Evolutionary conservation across 2,329 filamentous ascomycete genomes (phyloP), one percentile per base, ranked within the genome.

Genomic region (Diaporthe citrichinensis): DNA sequence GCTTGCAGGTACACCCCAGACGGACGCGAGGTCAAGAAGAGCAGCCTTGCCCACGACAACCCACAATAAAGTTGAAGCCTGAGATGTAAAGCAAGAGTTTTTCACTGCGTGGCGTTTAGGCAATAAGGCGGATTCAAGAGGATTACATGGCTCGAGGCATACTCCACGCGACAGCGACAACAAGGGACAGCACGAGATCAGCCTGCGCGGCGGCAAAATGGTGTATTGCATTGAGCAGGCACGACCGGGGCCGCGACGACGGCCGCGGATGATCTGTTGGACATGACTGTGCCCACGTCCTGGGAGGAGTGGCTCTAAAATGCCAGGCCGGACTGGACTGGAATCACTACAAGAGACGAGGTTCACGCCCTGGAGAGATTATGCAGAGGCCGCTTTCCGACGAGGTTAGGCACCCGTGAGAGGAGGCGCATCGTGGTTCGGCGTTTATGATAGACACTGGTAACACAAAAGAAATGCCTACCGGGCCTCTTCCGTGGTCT

Each of bases 11-110:
- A 92, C 81, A 92, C 90, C 4, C 90, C 90, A 67, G 90, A 92
- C 77, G 90, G 90, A 75, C 89, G 90, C 81, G 90, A 90, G 84
- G 88, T 90, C 82, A 91, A 91, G 87, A 92, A 92, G 86, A 86
- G 87, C 78, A 83, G 86, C 76, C 81, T 87, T 74, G 71, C 71
- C 15, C 78, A 79, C 57, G 72, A 74, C 55, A 71, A 76, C 44
- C 71, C 71, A 25, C 65, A 77, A 65, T 77, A 75, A 55, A 67
- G 34, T 23, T 17, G 49, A 39, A 34, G 15, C 39, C 46, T 15
- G 65, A 17, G 57, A 55, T 28, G 20, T 15, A 65, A 25, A 31
- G 55, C 55, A 75, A 73, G 51, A 57, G 1, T 17, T 62, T 62
- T 71, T 59, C 31, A 62, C 69, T 75, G 76, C 71, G 68, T 59